Conservation (phyloP, 2,329 filamentous ascomycete genomes). For the Phialemoniopsis sp. region DNA sequence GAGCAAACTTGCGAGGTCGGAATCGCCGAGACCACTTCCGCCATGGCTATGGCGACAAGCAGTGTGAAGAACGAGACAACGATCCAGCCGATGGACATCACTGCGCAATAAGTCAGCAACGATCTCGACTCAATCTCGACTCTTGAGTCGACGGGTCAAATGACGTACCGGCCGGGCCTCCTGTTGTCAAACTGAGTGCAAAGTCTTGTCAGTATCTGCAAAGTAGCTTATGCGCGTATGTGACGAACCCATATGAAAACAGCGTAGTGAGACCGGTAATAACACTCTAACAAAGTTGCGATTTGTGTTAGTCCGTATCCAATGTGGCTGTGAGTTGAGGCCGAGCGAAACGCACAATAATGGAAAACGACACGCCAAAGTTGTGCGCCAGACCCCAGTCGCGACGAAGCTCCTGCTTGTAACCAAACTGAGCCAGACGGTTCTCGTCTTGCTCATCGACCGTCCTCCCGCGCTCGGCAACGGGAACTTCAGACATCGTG, state of each 20-base stretch:
- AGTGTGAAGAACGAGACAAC: conserved; percentile 51
- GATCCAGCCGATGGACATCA: conserved; percentile 54
- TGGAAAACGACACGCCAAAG: conserved; percentile 59
- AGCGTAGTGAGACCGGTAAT: conserved; percentile 57
- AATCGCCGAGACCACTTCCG: conserved; percentile 55
- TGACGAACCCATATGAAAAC: conserved; percentile 42
- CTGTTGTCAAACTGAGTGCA: not conserved
- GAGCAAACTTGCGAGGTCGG: conserved; percentile 30
- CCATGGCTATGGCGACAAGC: conserved; percentile 50
- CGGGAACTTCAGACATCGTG: conserved; percentile 12
- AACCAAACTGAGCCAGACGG: conserved; percentile 51
- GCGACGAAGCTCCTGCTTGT: conserved; percentile 53
- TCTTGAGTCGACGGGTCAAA: too few species aligned
- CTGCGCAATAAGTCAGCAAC: conserved; percentile 14
- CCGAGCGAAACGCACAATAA: conserved; percentile 40
- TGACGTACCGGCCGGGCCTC: conserved; percentile 13
- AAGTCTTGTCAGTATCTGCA: not conserved
- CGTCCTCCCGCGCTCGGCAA: conserved; percentile 16
- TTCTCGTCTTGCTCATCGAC: conserved; percentile 38
- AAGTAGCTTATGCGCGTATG: not conserved
- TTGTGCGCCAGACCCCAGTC: conserved; percentile 57
- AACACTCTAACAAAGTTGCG: conserved; percentile 42
- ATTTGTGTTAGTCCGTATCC: not conserved
- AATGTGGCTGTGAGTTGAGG: not conserved
- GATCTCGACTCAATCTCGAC: too few species aligned